Evolutionary conservation across 164 flowering plant genomes (phyloP), one percentile per base, ranked within the genome.

Genomic region (Kalanchoe fedtschenkoi): DNA sequence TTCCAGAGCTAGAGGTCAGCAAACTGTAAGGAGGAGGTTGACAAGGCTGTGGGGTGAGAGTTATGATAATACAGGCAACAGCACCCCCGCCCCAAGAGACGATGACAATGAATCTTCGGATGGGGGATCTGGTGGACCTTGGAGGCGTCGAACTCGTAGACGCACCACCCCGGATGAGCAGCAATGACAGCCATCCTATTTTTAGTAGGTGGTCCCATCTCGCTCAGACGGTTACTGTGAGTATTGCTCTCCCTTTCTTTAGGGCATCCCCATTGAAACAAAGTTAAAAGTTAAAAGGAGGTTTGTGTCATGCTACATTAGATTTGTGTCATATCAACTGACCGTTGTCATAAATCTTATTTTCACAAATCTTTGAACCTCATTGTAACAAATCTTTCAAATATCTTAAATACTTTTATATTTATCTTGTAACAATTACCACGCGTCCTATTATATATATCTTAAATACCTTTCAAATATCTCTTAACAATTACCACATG

Each of bases 31-130:
- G 43, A 74, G 85, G 69, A 74, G 87, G 64, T 59, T 85, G 2
- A 37, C 70, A 1, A 66, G 77, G 62, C 77, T 77, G 4, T 86
- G 89, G 95, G 92, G 92, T 1, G 92, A 84, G 76, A 80, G 68
- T 68, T 66, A 66, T 65, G 91, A 89, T 29, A 43, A 15, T 43
- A 43, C 51, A 15, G 72, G 69, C 17, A 86, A 77, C 44, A 58
- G 61, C 38, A 80, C 68, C 0, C 63, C 85, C 55, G 61, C 75
- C 60, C 38, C 83, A 9, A 71, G 74, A 65, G 87, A 77, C 14
- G 85, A 73, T 34, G 83, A 70, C 1, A 74, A 72, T 47, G 85
- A 72, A 17, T 69, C 73, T 5, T 73, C 77, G 4, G 90, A 81
- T 62, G 76, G 75, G 19, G 78, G 72, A 3, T 70, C 82, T 2